Base-by-base conservation (phyloP, 140 eudicot genomes). In the Cichorium intybus region DNA sequence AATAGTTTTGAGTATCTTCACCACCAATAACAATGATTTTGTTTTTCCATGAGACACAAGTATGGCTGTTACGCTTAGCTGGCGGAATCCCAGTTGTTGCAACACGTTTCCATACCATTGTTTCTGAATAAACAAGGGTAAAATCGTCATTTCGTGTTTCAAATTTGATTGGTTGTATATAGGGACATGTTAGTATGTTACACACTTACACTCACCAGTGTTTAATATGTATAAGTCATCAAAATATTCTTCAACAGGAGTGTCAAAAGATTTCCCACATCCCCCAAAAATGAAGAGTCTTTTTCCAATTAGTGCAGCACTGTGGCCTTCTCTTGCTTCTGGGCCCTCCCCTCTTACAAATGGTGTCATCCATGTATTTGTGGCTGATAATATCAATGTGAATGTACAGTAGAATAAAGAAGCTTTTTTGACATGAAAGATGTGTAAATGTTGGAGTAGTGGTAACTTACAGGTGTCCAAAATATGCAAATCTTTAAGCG, bases 261-360 rank as follows among this genome's bases (percentile, higher is more conserved):
- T 66, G 41, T 71, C 74, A 7, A 64, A 77, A 62, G 88, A 88
- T 70, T 89, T 93, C 52, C 95, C 99, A 35, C 88, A 89, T 52
- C 99, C 99, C 51, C 99, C 99, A 82, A 93, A 93, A 27, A 93
- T 82, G 79, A 93, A 93, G 41, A 93, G 88, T 58, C 95, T 68
- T 84, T 86, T 86, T 49, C 99, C 99, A 52, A 86, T 79, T 61
- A 93, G 84, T n/a, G 97, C 95, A 46, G 99, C 99, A 76, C 95
- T 89, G 75, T 93, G 99, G 20, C 99, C 99, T 86, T 93, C 99
- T 63, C 99, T 79, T 26, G 99, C 85, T 60, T 86, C 88, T 4
- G 99, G 99, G 2, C 83, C 95, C 27, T 93, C 87, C 18, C 99
- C 99, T 86, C 88, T 83, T 24, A 84, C 75, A 50, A 41, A 70